These are phyloP conservation scores for Fusarium metavorans DNA, from an alignment of 2,329 filamentous ascomycete genomes.

Conservation along the genomic window DNA sequence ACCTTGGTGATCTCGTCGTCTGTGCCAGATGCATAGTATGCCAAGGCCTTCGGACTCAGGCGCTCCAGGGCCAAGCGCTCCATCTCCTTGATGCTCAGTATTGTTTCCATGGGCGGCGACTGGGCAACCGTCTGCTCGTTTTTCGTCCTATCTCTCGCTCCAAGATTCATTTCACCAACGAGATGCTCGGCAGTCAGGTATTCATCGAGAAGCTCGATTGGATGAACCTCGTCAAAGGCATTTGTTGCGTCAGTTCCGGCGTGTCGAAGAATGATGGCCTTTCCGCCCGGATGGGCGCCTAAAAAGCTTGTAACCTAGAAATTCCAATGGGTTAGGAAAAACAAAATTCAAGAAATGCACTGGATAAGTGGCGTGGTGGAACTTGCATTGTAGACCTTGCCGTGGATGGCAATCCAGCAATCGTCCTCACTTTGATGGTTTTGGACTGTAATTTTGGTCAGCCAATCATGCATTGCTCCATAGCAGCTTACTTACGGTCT, in stretches of 20 bases:
- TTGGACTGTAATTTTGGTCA: conserved; percentile 2
- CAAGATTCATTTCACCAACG: not conserved
- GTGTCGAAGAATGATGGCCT: conserved; percentile 17
- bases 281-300: conserved; percentile 14
- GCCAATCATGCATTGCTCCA: not conserved
- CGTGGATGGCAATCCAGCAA: conserved; percentile 20
- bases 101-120: not conserved
- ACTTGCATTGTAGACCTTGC: conserved; percentile 16
- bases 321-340: not conserved
- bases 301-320: conserved; percentile 13
- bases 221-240: conserved; percentile 20
- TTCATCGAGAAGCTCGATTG: conserved; percentile 15
- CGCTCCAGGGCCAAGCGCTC: conserved; percentile 5
- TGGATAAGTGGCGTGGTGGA: not conserved
- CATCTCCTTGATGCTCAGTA: conserved; percentile 23
- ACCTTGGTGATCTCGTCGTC: conserved; percentile 82
- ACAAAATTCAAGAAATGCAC: not conserved
- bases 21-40: conserved; percentile 86
- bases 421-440: not conserved
- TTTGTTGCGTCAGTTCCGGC: conserved; percentile 23
- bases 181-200: conserved; percentile 9
- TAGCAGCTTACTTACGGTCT: conserved; percentile 7
- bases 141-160: not conserved
- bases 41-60: conserved; percentile 18
- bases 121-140: not conserved